A percentile compares a stretch with the other conserved stretches of the same genome.
These are phyloP conservation scores for Crithidia acanthocephali DNA, from an alignment of 208 protist species.

Conservation along the genomic window DNA sequence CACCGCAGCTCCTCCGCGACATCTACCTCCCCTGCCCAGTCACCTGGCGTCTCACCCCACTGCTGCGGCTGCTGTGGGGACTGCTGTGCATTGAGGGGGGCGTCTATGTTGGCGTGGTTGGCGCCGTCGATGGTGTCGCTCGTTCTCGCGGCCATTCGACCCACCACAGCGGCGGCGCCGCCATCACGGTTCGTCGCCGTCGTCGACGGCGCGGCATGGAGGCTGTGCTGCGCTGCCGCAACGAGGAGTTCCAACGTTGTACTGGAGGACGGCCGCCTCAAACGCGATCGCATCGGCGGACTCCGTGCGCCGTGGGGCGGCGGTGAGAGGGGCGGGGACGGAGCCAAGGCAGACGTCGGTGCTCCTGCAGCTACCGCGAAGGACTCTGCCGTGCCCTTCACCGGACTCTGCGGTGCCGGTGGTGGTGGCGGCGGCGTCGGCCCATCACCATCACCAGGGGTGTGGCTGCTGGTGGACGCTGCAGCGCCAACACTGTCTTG, in stretches of 20 bases:
- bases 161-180: neutral
- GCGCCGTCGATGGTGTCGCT: neutral
- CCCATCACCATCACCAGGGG: neutral
- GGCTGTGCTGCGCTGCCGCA: constrained; percentile 6
- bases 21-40: neutral
- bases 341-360: neutral
- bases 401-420: too few relatives aligned
- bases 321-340: neutral
- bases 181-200: neutral
- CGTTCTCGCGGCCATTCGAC: too few relatives aligned
- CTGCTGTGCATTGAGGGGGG: neutral
- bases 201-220: neutral
- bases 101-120: neutral
- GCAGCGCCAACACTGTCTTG: too few relatives aligned
- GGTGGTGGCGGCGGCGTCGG: too few relatives aligned
- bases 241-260: constrained; percentile 13
- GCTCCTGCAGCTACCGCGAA: neutral
- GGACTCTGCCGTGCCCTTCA: too few relatives aligned
- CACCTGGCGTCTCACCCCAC: neutral
- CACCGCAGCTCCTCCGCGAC: constrained; percentile 9
- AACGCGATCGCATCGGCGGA: neutral
- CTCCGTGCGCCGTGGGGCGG: neutral
- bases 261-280: neutral
- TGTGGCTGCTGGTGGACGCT: neutral
- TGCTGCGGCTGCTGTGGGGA: constrained; percentile 1